Conservation (phyloP, 2,329 filamentous ascomycete genomes). For the Orbilia blumenaviensis region DNA sequence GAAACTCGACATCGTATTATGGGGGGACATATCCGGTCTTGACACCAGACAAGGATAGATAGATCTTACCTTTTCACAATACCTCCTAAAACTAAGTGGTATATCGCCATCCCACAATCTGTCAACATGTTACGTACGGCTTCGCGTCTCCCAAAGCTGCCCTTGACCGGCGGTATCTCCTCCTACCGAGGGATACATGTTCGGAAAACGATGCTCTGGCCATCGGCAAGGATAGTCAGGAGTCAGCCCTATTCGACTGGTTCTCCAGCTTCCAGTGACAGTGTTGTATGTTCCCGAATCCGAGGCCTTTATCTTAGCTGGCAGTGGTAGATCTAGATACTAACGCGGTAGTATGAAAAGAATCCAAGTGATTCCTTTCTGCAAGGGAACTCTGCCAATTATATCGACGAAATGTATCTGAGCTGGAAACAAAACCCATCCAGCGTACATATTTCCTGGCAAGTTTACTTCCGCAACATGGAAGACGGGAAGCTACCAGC, state of each 20-base stretch:
- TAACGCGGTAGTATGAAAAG: slow-evolving; percentile 56
- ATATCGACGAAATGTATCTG: slow-evolving; percentile 99
- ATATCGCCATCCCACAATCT: background rate
- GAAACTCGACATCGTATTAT: slow-evolving; percentile 10
- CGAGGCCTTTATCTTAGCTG: background rate
- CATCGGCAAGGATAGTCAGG: background rate
- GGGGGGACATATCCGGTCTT: slow-evolving; percentile 4
- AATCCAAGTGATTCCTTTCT: slow-evolving; percentile 96
- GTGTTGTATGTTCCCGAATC: slow-evolving; percentile 23
- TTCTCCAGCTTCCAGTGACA: slow-evolving; percentile 24
- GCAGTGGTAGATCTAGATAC: background rate
- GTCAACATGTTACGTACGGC: slow-evolving; percentile 40
- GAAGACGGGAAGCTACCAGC: slow-evolving; percentile 97
- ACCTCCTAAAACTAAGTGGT: background rate
- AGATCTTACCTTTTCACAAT: background rate
- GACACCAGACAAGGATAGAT: background rate
- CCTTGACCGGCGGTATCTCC: slow-evolving; percentile 5
- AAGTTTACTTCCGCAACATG: slow-evolving; percentile 99
- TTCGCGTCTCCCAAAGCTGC: slow-evolving; percentile 27
- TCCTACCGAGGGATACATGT: background rate
- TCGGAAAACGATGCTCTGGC: background rate
- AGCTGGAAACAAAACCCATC: slow-evolving; percentile 93
- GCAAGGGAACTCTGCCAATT: slow-evolving; percentile 95
- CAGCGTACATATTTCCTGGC: slow-evolving; percentile 97
- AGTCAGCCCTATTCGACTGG: slow-evolving; percentile 10